phyloP scores from a whole-genome alignment of 495 filamentous ascomycete species.

The Hypoxylon fragiforme region DNA sequence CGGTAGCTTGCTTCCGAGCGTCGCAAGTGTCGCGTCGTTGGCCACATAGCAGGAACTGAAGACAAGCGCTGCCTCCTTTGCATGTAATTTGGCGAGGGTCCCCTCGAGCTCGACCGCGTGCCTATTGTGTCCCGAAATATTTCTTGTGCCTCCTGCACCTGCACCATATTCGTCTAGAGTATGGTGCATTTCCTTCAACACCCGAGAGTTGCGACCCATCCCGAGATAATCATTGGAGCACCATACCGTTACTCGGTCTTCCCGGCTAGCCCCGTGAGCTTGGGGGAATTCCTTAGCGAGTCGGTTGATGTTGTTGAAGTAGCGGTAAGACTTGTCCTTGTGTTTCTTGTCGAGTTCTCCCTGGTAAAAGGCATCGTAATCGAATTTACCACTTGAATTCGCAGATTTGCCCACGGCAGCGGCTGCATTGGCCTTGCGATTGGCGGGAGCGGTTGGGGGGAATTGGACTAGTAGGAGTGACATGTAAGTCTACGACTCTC shows the following conservation, averaged over 20 bases:
- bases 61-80: conserved; percentile 89
- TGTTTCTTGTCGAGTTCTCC: conserved; percentile 95
- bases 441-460: conserved; percentile 42
- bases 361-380: conserved; percentile 90
- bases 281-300: conserved; percentile 94
- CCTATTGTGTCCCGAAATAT: conserved; percentile 96
- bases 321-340: conserved; percentile 98
- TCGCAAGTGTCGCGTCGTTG: conserved; percentile 96
- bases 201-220: conserved; percentile 90
- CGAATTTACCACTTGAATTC: conserved; percentile 60
- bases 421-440: conserved; percentile 40
- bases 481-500: conserved; percentile 28
- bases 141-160: conserved; percentile 92
- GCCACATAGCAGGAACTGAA: conserved; percentile 98
- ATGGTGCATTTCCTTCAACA: conserved; percentile 89
- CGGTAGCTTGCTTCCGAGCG: conserved; percentile 91
- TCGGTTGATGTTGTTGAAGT: conserved; percentile 99
- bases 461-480: conserved; percentile 38
- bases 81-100: conserved; percentile 82
- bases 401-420: conserved; percentile 21
- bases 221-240: conserved; percentile 99
- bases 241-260: conserved; percentile 96
- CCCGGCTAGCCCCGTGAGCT: conserved; percentile 81
- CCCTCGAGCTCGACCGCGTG: conserved; percentile 86
- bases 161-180: conserved; percentile 94